Conservation (phyloP, 2,329 filamentous ascomycete species). For the Paecilomyces niveus region DNA sequence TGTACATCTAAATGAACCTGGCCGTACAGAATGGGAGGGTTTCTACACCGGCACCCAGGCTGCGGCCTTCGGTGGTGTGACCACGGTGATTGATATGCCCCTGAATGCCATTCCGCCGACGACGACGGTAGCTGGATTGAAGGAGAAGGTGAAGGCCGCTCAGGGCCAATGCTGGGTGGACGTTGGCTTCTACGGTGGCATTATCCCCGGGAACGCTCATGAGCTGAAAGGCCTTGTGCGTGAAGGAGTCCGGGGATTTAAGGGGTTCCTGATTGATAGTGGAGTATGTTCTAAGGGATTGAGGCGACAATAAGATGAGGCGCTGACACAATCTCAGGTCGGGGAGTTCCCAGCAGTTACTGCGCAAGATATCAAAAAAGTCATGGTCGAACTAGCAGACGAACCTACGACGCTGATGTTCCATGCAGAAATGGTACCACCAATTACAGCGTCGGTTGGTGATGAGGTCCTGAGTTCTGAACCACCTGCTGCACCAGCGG, state of each 20-base stretch:
- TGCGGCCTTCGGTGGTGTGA: slow-evolving; percentile 91
- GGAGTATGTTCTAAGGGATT: slow-evolving; percentile 56
- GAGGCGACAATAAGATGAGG: not conserved
- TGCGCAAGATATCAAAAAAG: slow-evolving; percentile 66
- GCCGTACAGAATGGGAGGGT: slow-evolving; percentile 95
- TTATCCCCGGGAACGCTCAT: slow-evolving; percentile 79
- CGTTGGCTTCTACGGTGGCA: slow-evolving; percentile 95
- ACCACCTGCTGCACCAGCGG: slow-evolving; percentile 63
- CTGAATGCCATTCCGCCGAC: slow-evolving; percentile 95
- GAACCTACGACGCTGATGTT: slow-evolving; percentile 93
- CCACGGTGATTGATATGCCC: slow-evolving; percentile 96
- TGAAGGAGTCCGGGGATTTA: slow-evolving; percentile 88
- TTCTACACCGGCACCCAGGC: slow-evolving; percentile 93
- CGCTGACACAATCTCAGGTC: slow-evolving; percentile 49
- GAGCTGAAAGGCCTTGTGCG: slow-evolving; percentile 75
- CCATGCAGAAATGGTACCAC: slow-evolving; percentile 97
- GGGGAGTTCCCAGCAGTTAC: slow-evolving; percentile 95
- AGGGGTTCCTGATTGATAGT: slow-evolving; percentile 94
- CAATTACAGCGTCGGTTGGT: slow-evolving; percentile 69
- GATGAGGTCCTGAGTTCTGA: slow-evolving; percentile 65
- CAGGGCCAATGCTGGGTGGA: slow-evolving; percentile 93
- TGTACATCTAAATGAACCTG: slow-evolving; percentile 95
- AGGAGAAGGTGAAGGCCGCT: slow-evolving; percentile 79
- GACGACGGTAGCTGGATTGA: slow-evolving; percentile 73
- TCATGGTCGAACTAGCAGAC: slow-evolving; percentile 73